These are phyloP conservation scores for Neodidymelliopsis sp. DNA, from an alignment of 2,329 filamentous ascomycete genomes.

Conservation along the genomic window DNA sequence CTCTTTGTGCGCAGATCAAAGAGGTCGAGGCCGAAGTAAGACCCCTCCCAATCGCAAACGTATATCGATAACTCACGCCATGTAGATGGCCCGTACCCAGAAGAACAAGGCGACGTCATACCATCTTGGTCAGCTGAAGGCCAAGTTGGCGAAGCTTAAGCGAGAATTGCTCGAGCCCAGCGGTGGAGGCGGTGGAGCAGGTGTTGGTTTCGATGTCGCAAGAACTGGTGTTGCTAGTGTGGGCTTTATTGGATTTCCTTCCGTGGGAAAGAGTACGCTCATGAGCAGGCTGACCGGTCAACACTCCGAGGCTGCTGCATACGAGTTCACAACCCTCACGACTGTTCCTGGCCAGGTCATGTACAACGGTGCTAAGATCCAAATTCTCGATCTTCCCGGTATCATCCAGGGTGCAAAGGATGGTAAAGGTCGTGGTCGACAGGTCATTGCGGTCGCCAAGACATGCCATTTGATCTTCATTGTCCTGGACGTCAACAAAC, in stretches of 20 bases:
- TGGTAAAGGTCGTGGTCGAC: constrained; percentile 93
- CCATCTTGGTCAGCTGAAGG: constrained; percentile 92
- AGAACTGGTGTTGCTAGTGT: constrained; percentile 97
- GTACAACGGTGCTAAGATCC: constrained; percentile 96
- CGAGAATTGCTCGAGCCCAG: constrained; percentile 89
- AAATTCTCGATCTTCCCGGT: constrained; percentile 97
- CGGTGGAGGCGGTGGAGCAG: constrained; percentile 81
- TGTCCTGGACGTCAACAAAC: constrained; percentile 97
- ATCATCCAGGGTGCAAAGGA: constrained; percentile 99
- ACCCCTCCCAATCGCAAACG: constrained; percentile 41
- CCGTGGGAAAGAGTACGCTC: constrained; percentile 96
- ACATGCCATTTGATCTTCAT: constrained; percentile 99
- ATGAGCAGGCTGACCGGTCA: constrained; percentile 95
- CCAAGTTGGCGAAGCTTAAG: constrained; percentile 97
- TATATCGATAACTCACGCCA: constrained; percentile 32
- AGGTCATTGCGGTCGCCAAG: constrained; percentile 98
- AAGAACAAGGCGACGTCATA: constrained; percentile 97
- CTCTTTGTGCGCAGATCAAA: constrained; percentile 73
- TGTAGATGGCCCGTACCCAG: constrained; percentile 91
- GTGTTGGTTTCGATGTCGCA: constrained; percentile 94
- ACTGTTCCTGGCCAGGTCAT: constrained; percentile 95
- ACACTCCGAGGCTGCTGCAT: constrained; percentile 95
- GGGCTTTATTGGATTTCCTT: constrained; percentile 97
- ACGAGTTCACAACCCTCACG: constrained; percentile 98
- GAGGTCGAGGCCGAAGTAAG: constrained; percentile 91